A percentile compares a stretch with the other conserved stretches of the same genome.
phyloP scores from a whole-genome alignment of 2,329 filamentous ascomycete species.

The Colletotrichum costaricense region DNA sequence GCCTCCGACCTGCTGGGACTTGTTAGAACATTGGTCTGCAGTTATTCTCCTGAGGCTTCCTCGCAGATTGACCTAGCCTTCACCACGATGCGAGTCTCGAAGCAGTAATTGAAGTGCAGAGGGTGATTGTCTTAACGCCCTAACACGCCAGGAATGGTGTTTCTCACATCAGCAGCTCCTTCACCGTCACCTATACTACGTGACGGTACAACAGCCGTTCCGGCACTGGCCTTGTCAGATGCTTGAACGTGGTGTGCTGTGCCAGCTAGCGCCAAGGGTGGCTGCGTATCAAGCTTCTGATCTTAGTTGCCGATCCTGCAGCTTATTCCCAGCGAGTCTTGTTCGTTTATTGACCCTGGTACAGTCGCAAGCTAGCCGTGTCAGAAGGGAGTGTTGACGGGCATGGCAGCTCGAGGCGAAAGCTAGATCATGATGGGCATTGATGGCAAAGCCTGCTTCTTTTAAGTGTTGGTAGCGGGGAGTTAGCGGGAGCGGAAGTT shows the following conservation, averaged over 20 bases:
- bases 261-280: constrained; percentile 11
- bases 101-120: neutral
- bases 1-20: neutral
- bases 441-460: neutral
- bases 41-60: too few species aligned
- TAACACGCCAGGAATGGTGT: neutral
- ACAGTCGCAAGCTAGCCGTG: neutral
- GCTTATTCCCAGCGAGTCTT: constrained; percentile 5
- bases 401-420: neutral
- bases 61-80: too few species aligned
- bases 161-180: constrained; percentile 16
- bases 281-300: constrained; percentile 24
- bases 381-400: neutral
- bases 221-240: neutral
- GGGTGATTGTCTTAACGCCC: neutral
- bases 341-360: neutral
- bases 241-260: neutral
- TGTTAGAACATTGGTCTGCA: neutral
- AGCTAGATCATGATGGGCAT: neutral
- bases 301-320: constrained; percentile 21
- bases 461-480: too few species aligned
- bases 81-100: neutral
- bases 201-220: neutral
- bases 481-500: neutral
- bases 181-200: neutral